phyloP scores from a whole-genome alignment of 169 alveolate genomes.

The Amoebophrya sp. region DNA sequence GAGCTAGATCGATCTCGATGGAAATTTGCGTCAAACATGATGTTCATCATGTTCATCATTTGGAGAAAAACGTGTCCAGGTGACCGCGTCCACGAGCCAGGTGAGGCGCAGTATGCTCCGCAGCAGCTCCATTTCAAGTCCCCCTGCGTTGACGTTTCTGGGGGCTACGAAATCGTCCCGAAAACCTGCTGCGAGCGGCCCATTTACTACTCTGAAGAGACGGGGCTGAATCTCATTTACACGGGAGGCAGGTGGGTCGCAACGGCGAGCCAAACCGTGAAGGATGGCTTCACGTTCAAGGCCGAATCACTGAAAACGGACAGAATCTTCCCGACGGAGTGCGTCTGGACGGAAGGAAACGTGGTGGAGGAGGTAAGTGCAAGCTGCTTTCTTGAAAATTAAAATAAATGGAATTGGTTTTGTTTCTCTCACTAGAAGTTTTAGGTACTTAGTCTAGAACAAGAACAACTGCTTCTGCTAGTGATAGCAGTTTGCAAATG shows the following conservation, averaged over 20 bases:
- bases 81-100: not conserved
- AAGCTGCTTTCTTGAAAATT: no score
- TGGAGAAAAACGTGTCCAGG: no score
- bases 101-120: not conserved
- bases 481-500: no score
- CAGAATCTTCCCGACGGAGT: not conserved
- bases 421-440: no score
- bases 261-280: not conserved
- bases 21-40: no score
- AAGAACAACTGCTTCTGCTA: no score
- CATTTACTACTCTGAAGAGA: not conserved
- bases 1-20: no score
- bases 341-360: not conserved
- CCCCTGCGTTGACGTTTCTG: not conserved
- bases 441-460: no score
- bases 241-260: not conserved
- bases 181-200: not conserved
- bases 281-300: not conserved
- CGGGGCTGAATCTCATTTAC: not conserved
- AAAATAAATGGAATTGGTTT: no score
- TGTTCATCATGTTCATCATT: no score
- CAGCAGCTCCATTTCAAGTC: not conserved
- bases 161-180: not conserved
- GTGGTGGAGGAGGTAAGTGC: not conserved
- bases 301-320: not conserved